Percentiles rank a stretch among this genome's conserved stretches.
Evolutionary conservation across 73 alveolate species (phyloP).

Genomic region (Durusdinium trenchii): DNA sequence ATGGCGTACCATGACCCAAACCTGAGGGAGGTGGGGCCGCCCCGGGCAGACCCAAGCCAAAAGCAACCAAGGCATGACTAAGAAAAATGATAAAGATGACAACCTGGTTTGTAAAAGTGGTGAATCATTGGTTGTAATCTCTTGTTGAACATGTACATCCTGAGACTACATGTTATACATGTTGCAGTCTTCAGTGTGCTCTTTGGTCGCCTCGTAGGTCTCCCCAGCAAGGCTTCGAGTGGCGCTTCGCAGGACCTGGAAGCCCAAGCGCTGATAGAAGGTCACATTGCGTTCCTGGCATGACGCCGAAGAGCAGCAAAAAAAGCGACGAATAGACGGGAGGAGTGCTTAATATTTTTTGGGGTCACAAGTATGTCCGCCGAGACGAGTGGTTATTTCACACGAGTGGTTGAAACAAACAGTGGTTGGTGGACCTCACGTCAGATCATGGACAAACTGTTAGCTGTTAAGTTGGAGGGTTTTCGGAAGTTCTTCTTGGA

Average conservation of each 20-base stretch:
- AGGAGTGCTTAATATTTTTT: too few relatives aligned
- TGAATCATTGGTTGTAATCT: background rate
- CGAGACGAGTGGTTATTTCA: too few relatives aligned
- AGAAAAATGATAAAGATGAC: background rate
- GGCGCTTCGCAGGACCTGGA: background rate
- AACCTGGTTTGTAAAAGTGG: background rate
- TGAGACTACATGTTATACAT: background rate
- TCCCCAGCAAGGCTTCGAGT: background rate
- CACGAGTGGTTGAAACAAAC: too few relatives aligned
- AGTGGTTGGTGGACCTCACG: too few relatives aligned
- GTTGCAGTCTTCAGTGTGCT: background rate
- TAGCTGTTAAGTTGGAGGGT: too few relatives aligned
- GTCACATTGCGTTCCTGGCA: slow-evolving; percentile 22
- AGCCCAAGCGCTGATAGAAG: slow-evolving; percentile 38
- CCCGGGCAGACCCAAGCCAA: background rate
- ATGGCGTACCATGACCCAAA: slow-evolving; percentile 47
- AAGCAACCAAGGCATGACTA: background rate
- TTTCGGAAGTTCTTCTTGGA: too few relatives aligned
- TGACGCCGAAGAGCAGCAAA: too few relatives aligned
- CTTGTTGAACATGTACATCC: background rate
- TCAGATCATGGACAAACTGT: too few relatives aligned
- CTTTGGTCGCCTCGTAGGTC: background rate
- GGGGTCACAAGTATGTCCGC: too few relatives aligned
- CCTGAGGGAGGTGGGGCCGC: background rate
- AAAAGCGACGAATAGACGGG: too few relatives aligned